Conservation (phyloP, 805 yeast genomes). For the Yamadazyma endophytica region DNA sequence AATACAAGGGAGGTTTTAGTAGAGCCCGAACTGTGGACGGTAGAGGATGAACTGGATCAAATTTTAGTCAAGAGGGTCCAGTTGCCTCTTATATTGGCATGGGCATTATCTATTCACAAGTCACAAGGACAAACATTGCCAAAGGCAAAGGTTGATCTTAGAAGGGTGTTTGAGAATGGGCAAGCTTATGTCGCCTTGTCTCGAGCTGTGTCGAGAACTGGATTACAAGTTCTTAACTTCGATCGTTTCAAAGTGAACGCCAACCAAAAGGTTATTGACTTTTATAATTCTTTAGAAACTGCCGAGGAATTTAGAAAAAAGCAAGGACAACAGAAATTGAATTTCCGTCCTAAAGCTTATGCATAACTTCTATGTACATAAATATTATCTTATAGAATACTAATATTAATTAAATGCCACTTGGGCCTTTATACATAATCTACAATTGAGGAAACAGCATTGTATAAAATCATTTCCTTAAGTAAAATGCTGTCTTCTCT, state of each 20-base stretch:
- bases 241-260: conserved; percentile 59
- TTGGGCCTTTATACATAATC: neutral
- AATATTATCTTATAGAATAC: too few species aligned
- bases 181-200: conserved; percentile 96
- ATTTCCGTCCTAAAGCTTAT: conserved; percentile 1
- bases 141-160: conserved; percentile 86
- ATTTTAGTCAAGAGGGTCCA: conserved; percentile 73
- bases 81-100: conserved; percentile 85
- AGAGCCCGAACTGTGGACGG: conserved; percentile 76
- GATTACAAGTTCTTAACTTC: conserved; percentile 79
- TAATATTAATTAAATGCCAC: neutral
- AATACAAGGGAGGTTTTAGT: conserved; percentile 69
- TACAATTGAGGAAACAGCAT: neutral
- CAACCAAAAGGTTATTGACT: conserved; percentile 64
- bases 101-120: conserved; percentile 95
- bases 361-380: too few species aligned
- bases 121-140: conserved; percentile 86
- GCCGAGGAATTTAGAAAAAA: conserved; percentile 22
- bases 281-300: conserved; percentile 52
- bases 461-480: neutral
- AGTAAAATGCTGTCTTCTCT: neutral
- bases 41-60: conserved; percentile 69
- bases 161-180: conserved; percentile 78
- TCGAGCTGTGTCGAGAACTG: conserved; percentile 79
- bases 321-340: conserved; percentile 8